Percentiles rank a stretch among this genome's conserved stretches.
Evolutionary conservation across 306 rosid genomes (phyloP).

Genomic region (Glycine soja): DNA sequence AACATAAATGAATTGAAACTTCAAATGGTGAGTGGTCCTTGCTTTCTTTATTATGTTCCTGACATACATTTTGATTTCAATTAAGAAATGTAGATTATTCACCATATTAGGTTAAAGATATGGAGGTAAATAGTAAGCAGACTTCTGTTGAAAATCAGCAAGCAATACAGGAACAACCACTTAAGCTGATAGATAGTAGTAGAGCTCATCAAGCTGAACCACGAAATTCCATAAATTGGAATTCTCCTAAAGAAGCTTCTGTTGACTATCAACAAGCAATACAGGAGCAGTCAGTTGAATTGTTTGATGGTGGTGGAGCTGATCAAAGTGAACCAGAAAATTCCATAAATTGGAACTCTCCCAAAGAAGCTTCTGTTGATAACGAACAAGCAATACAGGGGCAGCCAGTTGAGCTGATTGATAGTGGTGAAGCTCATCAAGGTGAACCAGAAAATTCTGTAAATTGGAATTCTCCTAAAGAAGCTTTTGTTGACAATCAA

Average conservation of each 20-base stretch:
- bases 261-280: conserved; percentile 40
- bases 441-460: conserved; percentile 43
- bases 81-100: conserved; percentile 32
- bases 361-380: conserved; percentile 40
- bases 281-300: conserved; percentile 45
- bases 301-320: conserved; percentile 56
- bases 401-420: conserved; percentile 50
- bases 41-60: conserved; percentile 31
- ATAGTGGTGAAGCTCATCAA: conserved; percentile 49
- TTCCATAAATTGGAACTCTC: conserved; percentile 42
- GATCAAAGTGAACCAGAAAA: conserved; percentile 41
- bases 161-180: conserved; percentile 41
- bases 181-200: conserved; percentile 50
- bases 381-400: conserved; percentile 40
- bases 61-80: conserved; percentile 39
- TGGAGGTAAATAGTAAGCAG: conserved; percentile 55
- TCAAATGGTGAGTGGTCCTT: conserved; percentile 68
- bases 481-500: conserved; percentile 37
- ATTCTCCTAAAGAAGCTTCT: conserved; percentile 42
- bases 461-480: conserved; percentile 43
- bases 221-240: conserved; percentile 46
- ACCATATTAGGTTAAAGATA: conserved; percentile 62
- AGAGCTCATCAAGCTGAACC: conserved; percentile 47
- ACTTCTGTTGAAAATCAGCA: conserved; percentile 39
- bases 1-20: conserved; percentile 72